Conservation (phyloP, 2,329 filamentous ascomycete species). For the Magnaporthales sp. region DNA sequence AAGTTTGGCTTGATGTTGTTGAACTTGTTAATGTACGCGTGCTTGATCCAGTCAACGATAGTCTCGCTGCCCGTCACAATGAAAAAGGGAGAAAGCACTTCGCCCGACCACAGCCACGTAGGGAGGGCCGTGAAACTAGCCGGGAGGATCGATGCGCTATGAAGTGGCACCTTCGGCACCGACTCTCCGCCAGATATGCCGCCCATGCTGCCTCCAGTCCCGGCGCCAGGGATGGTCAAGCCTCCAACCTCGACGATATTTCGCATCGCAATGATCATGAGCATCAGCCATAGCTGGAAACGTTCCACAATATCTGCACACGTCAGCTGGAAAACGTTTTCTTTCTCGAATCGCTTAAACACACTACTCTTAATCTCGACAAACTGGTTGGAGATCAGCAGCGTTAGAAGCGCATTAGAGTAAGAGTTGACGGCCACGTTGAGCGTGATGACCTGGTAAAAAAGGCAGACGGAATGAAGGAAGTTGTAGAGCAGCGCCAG, state of each 20-base stretch:
- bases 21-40: conserved; percentile 97
- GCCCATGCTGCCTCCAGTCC: conserved; percentile 17
- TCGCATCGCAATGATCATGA: conserved; percentile 89
- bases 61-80: conserved; percentile 95
- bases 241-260: conserved; percentile 95
- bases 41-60: conserved; percentile 93
- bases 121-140: conserved; percentile 88
- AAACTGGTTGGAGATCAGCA: conserved; percentile 94
- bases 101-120: conserved; percentile 65
- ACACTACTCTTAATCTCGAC: conserved; percentile 98
- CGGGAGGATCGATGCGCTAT: conserved; percentile 69
- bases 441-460: conserved; percentile 95
- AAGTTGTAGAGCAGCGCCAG: conserved; percentile 83
- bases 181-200: neutral
- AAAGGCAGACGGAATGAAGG: conserved; percentile 76
- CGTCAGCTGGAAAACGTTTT: conserved; percentile 92
- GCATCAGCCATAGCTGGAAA: conserved; percentile 96
- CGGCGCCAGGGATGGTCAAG: conserved; percentile 53
- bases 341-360: conserved; percentile 98
- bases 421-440: conserved; percentile 99
- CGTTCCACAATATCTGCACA: conserved; percentile 95
- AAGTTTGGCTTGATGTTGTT: conserved; percentile 92
- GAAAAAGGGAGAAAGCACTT: conserved; percentile 86
- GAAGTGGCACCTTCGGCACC: conserved; percentile 49
- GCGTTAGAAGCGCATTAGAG: conserved; percentile 85